Conservation (phyloP, 2,329 filamentous ascomycete genomes). For the Didymella exigua region DNA sequence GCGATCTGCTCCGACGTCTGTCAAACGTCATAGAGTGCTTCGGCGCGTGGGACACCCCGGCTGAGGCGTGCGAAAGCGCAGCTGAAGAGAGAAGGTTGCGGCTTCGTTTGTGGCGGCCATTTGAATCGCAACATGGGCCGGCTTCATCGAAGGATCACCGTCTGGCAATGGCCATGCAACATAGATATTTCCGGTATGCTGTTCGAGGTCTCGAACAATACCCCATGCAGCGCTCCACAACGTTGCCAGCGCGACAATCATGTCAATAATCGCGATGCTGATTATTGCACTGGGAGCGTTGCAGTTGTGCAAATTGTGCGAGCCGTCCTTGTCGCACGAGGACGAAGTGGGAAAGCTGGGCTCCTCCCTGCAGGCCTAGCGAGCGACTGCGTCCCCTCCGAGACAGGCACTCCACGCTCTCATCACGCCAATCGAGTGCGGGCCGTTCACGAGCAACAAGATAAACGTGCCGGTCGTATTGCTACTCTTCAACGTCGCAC, state of each 20-base stretch:
- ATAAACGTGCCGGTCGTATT: constrained; percentile 6
- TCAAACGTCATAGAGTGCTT: constrained; percentile 6
- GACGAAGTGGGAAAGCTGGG: constrained; percentile 20
- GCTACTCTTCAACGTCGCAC: constrained; percentile 5
- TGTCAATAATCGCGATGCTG: constrained; percentile 15
- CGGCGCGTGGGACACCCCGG: constrained; percentile 3
- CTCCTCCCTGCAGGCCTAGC: background rate
- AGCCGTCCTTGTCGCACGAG: constrained; percentile 30
- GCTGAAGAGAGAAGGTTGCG: constrained; percentile 14
- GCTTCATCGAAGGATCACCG: background rate
- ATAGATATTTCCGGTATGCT: background rate
- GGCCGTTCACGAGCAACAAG: constrained; percentile 5
- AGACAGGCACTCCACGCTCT: constrained; percentile 20
- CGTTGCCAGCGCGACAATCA: constrained; percentile 6
- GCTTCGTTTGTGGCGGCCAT: constrained; percentile 18
- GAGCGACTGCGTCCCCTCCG: constrained; percentile 18
- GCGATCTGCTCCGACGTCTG: constrained; percentile 7
- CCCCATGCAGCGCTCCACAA: background rate
- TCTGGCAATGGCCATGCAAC: constrained; percentile 5
- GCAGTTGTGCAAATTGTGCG: constrained; percentile 24
- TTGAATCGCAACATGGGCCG: constrained; percentile 8
- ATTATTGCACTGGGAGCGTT: background rate
- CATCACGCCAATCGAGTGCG: constrained; percentile 24
- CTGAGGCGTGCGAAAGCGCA: constrained; percentile 5
- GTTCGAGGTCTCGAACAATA: constrained; percentile 10